Evolutionary conservation across 257 asterid species (phyloP), one percentile per base, ranked within the genome.

Genomic region (Lycium barbarum): DNA sequence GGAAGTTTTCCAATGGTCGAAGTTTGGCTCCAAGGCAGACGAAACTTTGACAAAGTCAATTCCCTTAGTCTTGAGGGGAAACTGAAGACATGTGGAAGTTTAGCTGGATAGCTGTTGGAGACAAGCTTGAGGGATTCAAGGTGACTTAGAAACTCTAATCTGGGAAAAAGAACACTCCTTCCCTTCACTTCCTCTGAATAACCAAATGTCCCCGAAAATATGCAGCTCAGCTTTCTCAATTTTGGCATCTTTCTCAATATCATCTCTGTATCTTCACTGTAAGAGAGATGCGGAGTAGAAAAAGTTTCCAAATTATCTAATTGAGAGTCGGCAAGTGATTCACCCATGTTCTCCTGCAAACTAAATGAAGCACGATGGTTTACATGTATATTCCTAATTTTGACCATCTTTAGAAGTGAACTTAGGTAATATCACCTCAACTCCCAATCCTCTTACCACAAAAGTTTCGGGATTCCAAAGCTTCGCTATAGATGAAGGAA

Each of bases 101-200:
- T 40, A 40, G 57, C 35, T 71, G 57, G 57, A 71, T 71, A 43
- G 79, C 18, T 43, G 79, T 71, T 71, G 57, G 79, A 43, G 3
- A 71, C 57, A 11, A 71, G 17, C 36, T 71, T 71, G 0, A 43
- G 53, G 51, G 76, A 68, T 36, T 68, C 53, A 68, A 68, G 9
- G 35, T 71, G 79, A 43, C 79, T 71, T 43, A 71, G 79, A 45
- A n/a, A 71, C 26, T 43, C 79, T 45, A 71, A 71, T 71, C 36
- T 51, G 57, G 57, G 57, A 51, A 51, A 51, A 51, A 53, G 57
- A 53, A 53, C 57, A 53, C 57, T 9, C 57, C 57, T 53, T 53
- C 57, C 57, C 57, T 9, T 53, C 14, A 53, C 15, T 53, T 9
- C 10, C 57, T 53, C 4, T 53, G 57, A 53, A 53, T 53, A 53